phyloP scores from a whole-genome alignment of 1,139 yeast species.

The Kodamaea alishanica region DNA sequence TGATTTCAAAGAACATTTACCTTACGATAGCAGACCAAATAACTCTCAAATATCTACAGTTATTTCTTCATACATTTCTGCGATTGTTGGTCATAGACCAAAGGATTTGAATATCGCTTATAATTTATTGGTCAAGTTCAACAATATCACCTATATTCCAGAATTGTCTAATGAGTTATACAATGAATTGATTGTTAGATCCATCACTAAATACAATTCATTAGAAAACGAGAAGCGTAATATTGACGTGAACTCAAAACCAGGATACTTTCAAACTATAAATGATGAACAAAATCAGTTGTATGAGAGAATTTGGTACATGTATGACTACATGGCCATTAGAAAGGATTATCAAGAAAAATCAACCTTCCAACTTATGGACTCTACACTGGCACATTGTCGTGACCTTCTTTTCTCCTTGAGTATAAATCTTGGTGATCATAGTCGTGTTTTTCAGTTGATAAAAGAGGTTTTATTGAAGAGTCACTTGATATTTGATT shows the following conservation, averaged over 20 bases:
- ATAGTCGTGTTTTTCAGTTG: constrained; percentile 34
- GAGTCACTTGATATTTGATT: constrained; percentile 31
- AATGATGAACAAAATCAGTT: constrained; percentile 5
- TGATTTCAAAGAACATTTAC: constrained; percentile 25
- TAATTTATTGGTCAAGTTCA: constrained; percentile 29
- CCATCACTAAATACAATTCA: constrained; percentile 20
- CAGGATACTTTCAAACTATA: not conserved
- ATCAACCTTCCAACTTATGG: constrained; percentile 4
- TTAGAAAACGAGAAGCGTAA: constrained; percentile 11
- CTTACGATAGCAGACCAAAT: constrained; percentile 14
- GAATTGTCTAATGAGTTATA: constrained; percentile 33
- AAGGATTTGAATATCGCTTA: constrained; percentile 23
- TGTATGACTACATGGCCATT: constrained; percentile 35
- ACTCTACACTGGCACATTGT: constrained; percentile 13
- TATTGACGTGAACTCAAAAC: not conserved
- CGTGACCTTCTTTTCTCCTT: constrained; percentile 33
- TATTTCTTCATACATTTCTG: constrained; percentile 30
- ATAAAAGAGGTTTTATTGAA: constrained; percentile 37
- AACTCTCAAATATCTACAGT: constrained; percentile 28
- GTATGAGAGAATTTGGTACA: constrained; percentile 27
- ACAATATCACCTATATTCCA: constrained; percentile 33
- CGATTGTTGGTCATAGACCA: constrained; percentile 19
- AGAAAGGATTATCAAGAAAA: constrained; percentile 34
- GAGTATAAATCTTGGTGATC: constrained; percentile 36
- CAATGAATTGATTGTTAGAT: constrained; percentile 30